A percentile compares a stretch with the other conserved stretches of the same genome.
These are phyloP conservation scores for Tolypocladium sp. DNA, from an alignment of 2,329 filamentous ascomycete species.

Conservation along the genomic window DNA sequence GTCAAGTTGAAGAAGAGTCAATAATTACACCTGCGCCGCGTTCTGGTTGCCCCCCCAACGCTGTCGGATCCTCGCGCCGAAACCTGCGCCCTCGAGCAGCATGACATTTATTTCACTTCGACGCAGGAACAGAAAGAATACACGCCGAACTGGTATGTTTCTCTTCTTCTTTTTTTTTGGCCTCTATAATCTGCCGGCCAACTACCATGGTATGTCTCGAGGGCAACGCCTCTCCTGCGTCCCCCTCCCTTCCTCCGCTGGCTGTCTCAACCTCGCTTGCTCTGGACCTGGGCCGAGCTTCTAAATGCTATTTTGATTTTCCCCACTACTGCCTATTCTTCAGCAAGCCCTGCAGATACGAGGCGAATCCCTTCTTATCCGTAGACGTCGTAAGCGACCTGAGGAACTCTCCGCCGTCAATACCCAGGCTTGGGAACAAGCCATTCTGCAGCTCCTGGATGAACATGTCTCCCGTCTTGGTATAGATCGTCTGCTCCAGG, in stretches of 20 bases:
- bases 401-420: constrained; percentile 52
- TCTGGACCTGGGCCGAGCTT: background rate
- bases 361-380: constrained; percentile 53
- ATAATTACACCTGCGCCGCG: no score
- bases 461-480: constrained; percentile 80
- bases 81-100: no score
- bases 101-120: no score
- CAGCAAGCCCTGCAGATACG: constrained; percentile 52
- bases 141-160: background rate
- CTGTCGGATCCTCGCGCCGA: background rate
- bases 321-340: constrained; percentile 30
- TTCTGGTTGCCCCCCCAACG: background rate
- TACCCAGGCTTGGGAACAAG: constrained; percentile 57
- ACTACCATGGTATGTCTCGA: background rate
- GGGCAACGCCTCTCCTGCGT: background rate
- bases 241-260: background rate
- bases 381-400: constrained; percentile 46
- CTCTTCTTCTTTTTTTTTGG: no score
- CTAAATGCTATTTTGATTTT: background rate
- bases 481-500: constrained; percentile 82
- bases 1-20: background rate
- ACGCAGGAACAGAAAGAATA: background rate
- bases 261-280: background rate
- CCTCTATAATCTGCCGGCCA: background rate
- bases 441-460: constrained; percentile 56